Evolutionary conservation across 1,284 basidiomycete species (phyloP), one percentile per base, ranked within the genome.

Genomic region (Malassezia vespertilionis): DNA sequence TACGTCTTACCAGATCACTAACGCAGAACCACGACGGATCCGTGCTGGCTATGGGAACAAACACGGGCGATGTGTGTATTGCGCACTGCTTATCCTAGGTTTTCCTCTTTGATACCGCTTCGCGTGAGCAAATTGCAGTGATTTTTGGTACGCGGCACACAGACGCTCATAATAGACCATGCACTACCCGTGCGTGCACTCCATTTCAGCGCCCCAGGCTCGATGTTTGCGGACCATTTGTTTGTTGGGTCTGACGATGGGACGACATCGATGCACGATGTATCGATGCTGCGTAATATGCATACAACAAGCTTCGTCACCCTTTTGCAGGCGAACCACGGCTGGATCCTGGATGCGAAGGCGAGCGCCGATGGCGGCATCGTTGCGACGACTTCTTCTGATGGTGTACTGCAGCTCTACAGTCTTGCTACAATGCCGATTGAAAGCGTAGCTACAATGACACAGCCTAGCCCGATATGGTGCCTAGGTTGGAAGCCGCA

Each of bases 241-340:
- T 38, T 45, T 8, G 42, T 51, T 8, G 42, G 48, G 21, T 51
- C 38, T 1, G 48, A 51, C 31, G 48, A 51, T 26, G 33, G 38
- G 0, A 36, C 43, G 10, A 45, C 37, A 5, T 45, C 43, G 4
- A 22, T 51, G 22, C 38, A 51, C 20, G 48, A 51, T 18, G 43
- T 45, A 18, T n/a, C n/a, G n/a, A n/a, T n/a, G n/a, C 36, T 50
- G 24, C 33, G 45, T 10, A 33, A 39, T 23, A 33, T 44, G 20
- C 33, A 22, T 11, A 31, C 41, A 6, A 33, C 36, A 15, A 26
- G 22, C 11, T 37, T 42, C 5, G 33, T 51, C 6, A 36, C 48
- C 3, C 27, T 38, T 10, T 34, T 51, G 15, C 48, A 51, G 17
- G 48, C 38, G 10, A 42, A 45, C 40, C 24, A 45, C 14, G 48